Base-by-base conservation (phyloP, 2,329 filamentous ascomycete genomes). In the Beauveria bassiana region DNA sequence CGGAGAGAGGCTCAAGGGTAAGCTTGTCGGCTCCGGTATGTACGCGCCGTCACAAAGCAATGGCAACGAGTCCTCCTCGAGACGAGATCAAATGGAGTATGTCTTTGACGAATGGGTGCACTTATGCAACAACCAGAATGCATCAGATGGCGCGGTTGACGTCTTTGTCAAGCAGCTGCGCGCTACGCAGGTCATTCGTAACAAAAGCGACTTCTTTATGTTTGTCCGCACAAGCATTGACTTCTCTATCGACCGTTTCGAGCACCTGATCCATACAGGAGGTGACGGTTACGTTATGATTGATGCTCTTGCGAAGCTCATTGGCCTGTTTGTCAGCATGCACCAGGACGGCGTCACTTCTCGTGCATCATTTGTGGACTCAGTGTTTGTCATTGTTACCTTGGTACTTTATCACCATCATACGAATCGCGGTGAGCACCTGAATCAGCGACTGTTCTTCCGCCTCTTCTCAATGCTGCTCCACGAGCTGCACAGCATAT, bases 101-200 rank as follows among this genome's bases (percentile, higher is more conserved):
- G 83, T 97, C 22, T 97, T 99, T 69, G 92, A 93, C 49, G 95
- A 99, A 76, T 99, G 95, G 95, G 84, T 93, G 31, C 86, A 88
- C 63, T 82, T 97, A 8, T 88, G 83, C 76, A 89, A 89, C 73
- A 90, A 91, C 68, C 83, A 86, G n/a, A 86, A 87, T 66, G 85
- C 88, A 4, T 86, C 88, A 4, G 88, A 91, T 64, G 89, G 88
- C 69, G 84, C 87, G 0, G 80, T 86, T 59, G 78, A 83, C 6
- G 84, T 90, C 1, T 98, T 98, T 73, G 84, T 97, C 51, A 86
- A 89, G 68, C 93, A 98, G 73, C 79, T 98, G 70, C 88, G 93
- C 68, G 81, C 86, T 61, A 84, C 84, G 65, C 84, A 88, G 64
- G 79, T 95, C 20, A 84, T 98, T 70, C 84, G 84, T 59, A 86